These are phyloP conservation scores for Talinum fruticosum DNA, from an alignment of 148 eudicot species.

Conservation along the genomic window DNA sequence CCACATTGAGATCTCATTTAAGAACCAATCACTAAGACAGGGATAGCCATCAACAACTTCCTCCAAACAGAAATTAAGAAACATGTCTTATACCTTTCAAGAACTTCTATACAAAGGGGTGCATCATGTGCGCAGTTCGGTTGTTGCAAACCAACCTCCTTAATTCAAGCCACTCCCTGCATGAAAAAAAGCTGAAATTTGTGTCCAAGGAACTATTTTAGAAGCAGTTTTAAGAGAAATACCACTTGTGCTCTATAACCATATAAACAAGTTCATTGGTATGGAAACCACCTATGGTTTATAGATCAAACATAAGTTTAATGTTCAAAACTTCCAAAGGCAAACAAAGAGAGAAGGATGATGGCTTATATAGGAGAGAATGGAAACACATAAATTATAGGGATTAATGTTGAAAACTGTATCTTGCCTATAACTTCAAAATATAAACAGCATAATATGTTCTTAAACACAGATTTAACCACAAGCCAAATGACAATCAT, in stretches of 20 bases:
- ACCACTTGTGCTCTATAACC: background rate
- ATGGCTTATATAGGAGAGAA: background rate
- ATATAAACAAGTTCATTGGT: background rate
- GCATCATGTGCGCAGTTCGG: background rate
- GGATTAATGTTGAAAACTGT: background rate
- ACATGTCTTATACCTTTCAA: conserved; percentile 1
- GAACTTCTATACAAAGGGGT: background rate
- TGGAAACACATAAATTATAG: background rate
- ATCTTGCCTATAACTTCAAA: background rate
- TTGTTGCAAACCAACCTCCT: background rate
- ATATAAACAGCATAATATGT: conserved; percentile 20
- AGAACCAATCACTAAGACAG: background rate
- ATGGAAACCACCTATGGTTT: background rate
- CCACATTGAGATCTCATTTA: background rate
- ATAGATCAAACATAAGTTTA: background rate
- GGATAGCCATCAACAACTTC: background rate
- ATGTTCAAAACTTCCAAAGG: background rate
- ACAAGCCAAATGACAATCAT: background rate
- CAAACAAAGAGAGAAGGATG: background rate
- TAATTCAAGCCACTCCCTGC: background rate
- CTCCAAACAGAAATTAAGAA: background rate
- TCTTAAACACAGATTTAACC: conserved; percentile 4
- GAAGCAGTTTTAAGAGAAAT: background rate
- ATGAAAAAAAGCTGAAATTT: background rate
- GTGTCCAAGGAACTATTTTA: background rate